phyloP scores from a whole-genome alignment of 495 filamentous ascomycete species.

The Thozetella sp. region DNA sequence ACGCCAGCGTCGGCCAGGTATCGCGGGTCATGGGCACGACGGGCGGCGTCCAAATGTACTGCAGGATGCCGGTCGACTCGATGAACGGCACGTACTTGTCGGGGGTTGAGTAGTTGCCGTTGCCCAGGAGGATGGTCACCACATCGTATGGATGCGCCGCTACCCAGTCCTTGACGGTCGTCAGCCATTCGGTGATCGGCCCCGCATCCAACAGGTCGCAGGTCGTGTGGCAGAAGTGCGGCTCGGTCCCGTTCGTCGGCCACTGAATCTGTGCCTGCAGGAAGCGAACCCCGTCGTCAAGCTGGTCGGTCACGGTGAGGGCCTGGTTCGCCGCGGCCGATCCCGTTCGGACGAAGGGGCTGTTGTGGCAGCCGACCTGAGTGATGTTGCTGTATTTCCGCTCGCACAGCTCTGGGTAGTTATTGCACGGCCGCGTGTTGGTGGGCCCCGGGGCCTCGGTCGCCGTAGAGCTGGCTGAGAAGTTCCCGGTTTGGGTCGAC shows the following conservation, averaged over 20 bases:
- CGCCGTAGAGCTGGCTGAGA: constrained; percentile 30
- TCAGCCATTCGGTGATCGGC: constrained; percentile 73
- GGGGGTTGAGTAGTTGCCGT: constrained; percentile 65
- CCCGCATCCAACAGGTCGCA: constrained; percentile 83
- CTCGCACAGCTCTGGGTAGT: constrained; percentile 79
- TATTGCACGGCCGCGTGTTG: constrained; percentile 83
- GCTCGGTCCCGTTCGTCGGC: constrained; percentile 36
- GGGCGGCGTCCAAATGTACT: constrained; percentile 72
- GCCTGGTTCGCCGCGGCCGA: constrained; percentile 81
- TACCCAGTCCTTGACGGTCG: constrained; percentile 72
- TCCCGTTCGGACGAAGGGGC: constrained; percentile 72
- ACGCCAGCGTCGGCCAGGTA: constrained; percentile 83
- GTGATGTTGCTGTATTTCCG: constrained; percentile 90
- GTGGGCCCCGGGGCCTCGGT: constrained; percentile 46
- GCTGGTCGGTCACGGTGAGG: constrained; percentile 67
- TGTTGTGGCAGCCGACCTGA: constrained; percentile 83
- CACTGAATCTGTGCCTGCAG: constrained; percentile 78
- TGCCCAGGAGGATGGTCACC: constrained; percentile 87
- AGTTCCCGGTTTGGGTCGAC: constrained; percentile 27
- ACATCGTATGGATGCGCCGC: constrained; percentile 80
- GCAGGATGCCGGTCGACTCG: constrained; percentile 65
- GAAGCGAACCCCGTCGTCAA: constrained; percentile 89
- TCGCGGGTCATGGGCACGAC: constrained; percentile 67
- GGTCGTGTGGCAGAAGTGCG: constrained; percentile 74
- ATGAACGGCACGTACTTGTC: constrained; percentile 50